A percentile compares a stretch with the other conserved stretches of the same genome.
These are phyloP conservation scores for Penicillium verhagenii DNA, from an alignment of 495 filamentous ascomycete species.

Conservation along the genomic window DNA sequence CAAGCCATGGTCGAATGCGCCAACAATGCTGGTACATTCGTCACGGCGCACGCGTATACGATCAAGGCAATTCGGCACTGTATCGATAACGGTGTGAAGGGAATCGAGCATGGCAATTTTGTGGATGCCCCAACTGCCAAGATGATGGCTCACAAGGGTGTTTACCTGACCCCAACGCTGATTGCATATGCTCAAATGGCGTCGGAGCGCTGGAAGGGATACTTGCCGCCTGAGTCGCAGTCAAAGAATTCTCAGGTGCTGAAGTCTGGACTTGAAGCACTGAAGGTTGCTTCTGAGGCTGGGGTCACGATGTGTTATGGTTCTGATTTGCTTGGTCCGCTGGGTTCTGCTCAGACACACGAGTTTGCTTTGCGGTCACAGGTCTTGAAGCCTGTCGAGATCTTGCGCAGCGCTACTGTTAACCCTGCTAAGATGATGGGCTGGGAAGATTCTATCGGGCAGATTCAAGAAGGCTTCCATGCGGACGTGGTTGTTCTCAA, in stretches of 20 bases:
- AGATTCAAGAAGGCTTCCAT: conserved; percentile 38
- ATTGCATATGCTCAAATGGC: conserved; percentile 52
- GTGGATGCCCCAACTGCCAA: conserved; percentile 49
- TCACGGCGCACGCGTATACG: conserved; percentile 58
- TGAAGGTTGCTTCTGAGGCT: conserved; percentile 45
- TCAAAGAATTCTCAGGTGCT: conserved; percentile 50
- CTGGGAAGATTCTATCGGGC: conserved; percentile 41
- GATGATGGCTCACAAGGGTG: conserved; percentile 44
- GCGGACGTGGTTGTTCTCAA: conserved; percentile 47
- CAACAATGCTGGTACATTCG: conserved; percentile 46
- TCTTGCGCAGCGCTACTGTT: conserved; percentile 52
- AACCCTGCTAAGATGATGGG: conserved; percentile 49
- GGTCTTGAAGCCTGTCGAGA: conserved; percentile 38
- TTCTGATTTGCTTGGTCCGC: conserved; percentile 51
- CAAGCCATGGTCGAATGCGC: conserved; percentile 48
- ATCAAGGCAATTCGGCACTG: conserved; percentile 50
- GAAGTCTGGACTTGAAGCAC: conserved; percentile 38
- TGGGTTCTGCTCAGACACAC: conserved; percentile 45
- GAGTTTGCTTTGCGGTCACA: conserved; percentile 49
- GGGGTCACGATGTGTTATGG: conserved; percentile 56
- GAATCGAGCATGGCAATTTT: conserved; percentile 58
- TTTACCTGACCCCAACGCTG: conserved; percentile 53
- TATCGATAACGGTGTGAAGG: conserved; percentile 52
- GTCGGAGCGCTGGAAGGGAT: conserved; percentile 37
- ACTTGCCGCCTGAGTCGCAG: conserved; percentile 39